Base-by-base conservation (phyloP, 306 rosid species). In the Lagenaria siceraria region DNA sequence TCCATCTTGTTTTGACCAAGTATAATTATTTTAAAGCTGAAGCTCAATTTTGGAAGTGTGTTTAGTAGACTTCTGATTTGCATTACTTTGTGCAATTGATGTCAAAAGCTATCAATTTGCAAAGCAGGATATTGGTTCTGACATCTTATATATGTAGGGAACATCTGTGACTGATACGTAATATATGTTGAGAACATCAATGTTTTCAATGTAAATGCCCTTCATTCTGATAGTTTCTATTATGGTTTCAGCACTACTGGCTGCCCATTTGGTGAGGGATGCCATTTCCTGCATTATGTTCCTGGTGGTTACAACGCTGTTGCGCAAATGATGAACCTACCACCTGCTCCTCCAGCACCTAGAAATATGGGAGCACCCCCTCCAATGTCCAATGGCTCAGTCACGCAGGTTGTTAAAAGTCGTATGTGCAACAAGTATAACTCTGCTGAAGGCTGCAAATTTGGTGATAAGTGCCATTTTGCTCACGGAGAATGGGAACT, bases 401-500 rank as follows among this genome's bases (percentile, higher is more conserved):
- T 85, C 24, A 51, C 21, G 8, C 55, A 51, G 55, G 46, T 77
- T 36, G 96, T 83, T 35, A 95, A 95, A 84, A 84, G 87, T 29
- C 96, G 97, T 58, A 21, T 89, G 76, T 95, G 99, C 91, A 90
- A 84, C 88, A 95, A 83, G 82, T 89, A 80, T 74, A 95, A 86
- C 51, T 64, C 88, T 31, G 87, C 97, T 7, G 99, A 95, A 86
- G 97, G 99, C 82, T 95, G 99, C 86, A 95, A 92, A 84, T 95
- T 89, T 76, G 99, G 97, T 19, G 97, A 89, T 80, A 95, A 90
- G 79, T 95, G 99, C 54, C 93, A 89, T 84, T 95, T 92, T 61
- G 97, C 99, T 36, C 99, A 95, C 31, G 92, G 96, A 64, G 99
- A 95, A 79, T 87, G 99, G 97, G 99, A 92, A 80, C 86, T 95